These are phyloP conservation scores for Podaxis sp. DNA, from an alignment of 768 basidiomycete species.

Conservation along the genomic window DNA sequence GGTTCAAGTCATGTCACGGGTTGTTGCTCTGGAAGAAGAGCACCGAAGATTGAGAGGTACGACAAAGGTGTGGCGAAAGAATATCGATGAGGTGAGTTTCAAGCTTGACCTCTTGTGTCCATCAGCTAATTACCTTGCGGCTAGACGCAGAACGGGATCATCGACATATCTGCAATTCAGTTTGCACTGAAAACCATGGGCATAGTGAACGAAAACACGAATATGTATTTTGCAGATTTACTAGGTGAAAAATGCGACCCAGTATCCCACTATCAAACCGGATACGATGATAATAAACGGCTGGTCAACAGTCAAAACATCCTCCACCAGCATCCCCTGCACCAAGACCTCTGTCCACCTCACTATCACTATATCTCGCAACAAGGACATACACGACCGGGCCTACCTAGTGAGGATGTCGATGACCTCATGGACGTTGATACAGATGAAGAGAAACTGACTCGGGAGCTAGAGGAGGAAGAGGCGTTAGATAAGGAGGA, in stretches of 20 bases:
- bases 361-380: conserved; percentile 7
- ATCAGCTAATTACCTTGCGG: not conserved
- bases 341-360: conserved; percentile 5
- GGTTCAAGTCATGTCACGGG: conserved; percentile 45
- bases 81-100: conserved; percentile 37
- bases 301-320: not conserved
- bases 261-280: conserved; percentile 16
- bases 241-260: conserved; percentile 16
- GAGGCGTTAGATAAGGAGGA: conserved; percentile 38
- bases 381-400: not conserved
- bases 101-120: not conserved
- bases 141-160: conserved; percentile 35
- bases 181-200: conserved; percentile 51
- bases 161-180: conserved; percentile 34
- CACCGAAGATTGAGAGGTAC: conserved; percentile 56
- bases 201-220: conserved; percentile 32
- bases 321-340: conserved; percentile 2
- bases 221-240: conserved; percentile 39
- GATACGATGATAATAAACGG: conserved; percentile 16
- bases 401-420: no score
- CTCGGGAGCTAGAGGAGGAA: conserved; percentile 42
- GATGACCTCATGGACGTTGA: conserved; percentile 22
- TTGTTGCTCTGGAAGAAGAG: conserved; percentile 56
- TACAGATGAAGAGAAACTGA: conserved; percentile 23
- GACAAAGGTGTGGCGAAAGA: conserved; percentile 58